Percentiles rank a stretch among this genome's conserved stretches.
Evolutionary conservation across 2,329 filamentous ascomycete species (phyloP).

Genomic region (Diplodia seriata): DNA sequence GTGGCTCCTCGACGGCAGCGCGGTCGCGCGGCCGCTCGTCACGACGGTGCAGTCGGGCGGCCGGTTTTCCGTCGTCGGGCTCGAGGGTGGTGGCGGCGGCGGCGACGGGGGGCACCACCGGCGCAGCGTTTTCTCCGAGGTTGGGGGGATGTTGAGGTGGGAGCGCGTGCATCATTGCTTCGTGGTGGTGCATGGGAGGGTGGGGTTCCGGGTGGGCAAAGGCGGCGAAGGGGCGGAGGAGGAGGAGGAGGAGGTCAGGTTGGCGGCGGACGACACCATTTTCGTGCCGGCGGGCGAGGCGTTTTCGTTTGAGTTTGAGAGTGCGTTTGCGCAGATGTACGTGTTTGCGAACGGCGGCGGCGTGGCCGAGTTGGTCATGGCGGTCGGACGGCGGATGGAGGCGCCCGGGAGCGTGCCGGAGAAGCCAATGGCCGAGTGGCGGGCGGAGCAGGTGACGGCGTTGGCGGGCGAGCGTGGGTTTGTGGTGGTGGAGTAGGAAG

Average conservation of each 20-base stretch:
- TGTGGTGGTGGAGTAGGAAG: background rate
- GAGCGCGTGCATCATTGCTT: conserved; percentile 5
- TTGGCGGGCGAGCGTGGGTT: conserved; percentile 4
- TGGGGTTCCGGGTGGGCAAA: background rate
- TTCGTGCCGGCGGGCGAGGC: conserved; percentile 7
- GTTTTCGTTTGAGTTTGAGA: conserved; percentile 12
- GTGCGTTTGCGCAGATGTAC: conserved; percentile 18
- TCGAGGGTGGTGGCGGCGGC: conserved; percentile 49
- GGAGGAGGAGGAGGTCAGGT: background rate
- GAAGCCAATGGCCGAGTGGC: conserved; percentile 11
- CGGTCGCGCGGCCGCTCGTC: conserved; percentile 58
- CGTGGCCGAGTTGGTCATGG: conserved; percentile 8
- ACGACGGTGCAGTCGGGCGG: conserved; percentile 56
- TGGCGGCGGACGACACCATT: background rate
- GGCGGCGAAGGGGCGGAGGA: too few species aligned
- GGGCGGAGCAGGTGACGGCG: background rate
- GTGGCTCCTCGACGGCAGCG: conserved; percentile 55
- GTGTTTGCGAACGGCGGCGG: conserved; percentile 6
- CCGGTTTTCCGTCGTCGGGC: conserved; percentile 61
- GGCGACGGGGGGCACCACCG: conserved; percentile 45
- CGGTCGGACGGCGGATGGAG: conserved; percentile 7
- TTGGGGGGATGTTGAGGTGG: background rate
- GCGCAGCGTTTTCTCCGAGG: background rate
- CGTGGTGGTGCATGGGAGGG: conserved; percentile 1
- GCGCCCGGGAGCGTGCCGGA: conserved; percentile 13